These are phyloP conservation scores for Tirmania nivea DNA, from an alignment of 495 filamentous ascomycete species.

Conservation along the genomic window DNA sequence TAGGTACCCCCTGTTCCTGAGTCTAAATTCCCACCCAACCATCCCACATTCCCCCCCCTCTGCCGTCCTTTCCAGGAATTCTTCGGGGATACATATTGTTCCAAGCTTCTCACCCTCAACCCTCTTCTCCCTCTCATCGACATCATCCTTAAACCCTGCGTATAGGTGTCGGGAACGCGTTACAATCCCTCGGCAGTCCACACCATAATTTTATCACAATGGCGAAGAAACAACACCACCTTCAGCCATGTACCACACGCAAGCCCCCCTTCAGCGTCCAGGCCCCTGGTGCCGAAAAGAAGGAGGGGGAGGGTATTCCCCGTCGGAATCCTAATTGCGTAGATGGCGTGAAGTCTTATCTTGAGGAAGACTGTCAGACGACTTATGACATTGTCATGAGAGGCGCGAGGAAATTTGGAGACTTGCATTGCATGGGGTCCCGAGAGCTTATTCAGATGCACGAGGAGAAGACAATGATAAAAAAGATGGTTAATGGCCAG, in stretches of 20 bases:
- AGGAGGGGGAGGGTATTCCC: constrained; percentile 78
- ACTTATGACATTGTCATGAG: constrained; percentile 66
- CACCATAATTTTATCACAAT: constrained; percentile 9
- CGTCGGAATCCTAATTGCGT: constrained; percentile 54
- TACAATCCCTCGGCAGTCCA: too few relatives aligned
- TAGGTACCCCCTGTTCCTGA: constrained; percentile 10
- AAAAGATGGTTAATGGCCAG: constrained; percentile 82
- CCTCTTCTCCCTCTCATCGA: too few relatives aligned
- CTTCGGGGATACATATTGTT: too few relatives aligned
- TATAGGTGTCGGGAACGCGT: too few relatives aligned
- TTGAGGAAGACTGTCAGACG: constrained; percentile 53
- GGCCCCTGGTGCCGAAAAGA: constrained; percentile 43
- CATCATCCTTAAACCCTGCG: too few relatives aligned
- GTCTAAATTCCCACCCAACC: constrained; percentile 5
- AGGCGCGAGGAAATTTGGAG: constrained; percentile 63
- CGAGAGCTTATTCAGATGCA: constrained; percentile 68
- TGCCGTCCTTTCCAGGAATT: too few relatives aligned
- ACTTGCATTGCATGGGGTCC: constrained; percentile 63
- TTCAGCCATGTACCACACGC: constrained; percentile 43
- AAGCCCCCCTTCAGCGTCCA: constrained; percentile 58
- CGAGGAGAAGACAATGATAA: constrained; percentile 84
- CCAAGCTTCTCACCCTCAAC: too few relatives aligned
- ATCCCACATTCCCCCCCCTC: constrained; percentile 4
- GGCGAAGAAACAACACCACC: constrained; percentile 29
- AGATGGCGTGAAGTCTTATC: constrained; percentile 40